These are phyloP conservation scores for Colletotrichum sp. DNA, from an alignment of 2,329 filamentous ascomycete species.

Conservation along the genomic window DNA sequence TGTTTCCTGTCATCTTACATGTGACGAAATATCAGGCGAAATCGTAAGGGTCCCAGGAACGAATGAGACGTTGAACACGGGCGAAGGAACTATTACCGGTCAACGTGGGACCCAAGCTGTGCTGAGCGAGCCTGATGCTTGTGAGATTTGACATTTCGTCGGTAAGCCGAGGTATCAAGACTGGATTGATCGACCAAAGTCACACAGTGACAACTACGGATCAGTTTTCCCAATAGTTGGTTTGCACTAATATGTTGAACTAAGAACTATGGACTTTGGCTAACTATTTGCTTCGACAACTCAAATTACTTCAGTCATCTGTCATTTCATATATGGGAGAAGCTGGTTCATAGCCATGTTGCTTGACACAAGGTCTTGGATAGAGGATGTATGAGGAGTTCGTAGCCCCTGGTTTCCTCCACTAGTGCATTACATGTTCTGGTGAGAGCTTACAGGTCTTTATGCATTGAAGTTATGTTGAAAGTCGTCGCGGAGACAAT, in stretches of 20 bases:
- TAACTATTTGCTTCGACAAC: rapidly evolving
- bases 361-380: neutral
- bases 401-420: neutral
- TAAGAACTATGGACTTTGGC: neutral
- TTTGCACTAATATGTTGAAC: neutral
- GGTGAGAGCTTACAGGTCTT: neutral
- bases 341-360: neutral
- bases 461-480: rapidly evolving
- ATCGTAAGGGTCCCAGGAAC: neutral
- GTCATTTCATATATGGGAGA: neutral
- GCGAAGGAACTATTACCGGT: neutral
- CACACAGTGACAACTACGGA: neutral
- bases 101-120: neutral
- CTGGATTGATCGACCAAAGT: neutral
- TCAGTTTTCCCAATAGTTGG: neutral
- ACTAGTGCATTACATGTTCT: neutral
- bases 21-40: neutral
- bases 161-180: neutral
- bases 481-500: neutral
- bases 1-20: neutral
- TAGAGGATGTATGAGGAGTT: neutral
- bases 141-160: neutral
- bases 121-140: neutral
- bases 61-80: neutral
- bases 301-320: neutral